phyloP scores from a whole-genome alignment of 2,329 filamentous ascomycete genomes.

The Grosmannia serpens region DNA sequence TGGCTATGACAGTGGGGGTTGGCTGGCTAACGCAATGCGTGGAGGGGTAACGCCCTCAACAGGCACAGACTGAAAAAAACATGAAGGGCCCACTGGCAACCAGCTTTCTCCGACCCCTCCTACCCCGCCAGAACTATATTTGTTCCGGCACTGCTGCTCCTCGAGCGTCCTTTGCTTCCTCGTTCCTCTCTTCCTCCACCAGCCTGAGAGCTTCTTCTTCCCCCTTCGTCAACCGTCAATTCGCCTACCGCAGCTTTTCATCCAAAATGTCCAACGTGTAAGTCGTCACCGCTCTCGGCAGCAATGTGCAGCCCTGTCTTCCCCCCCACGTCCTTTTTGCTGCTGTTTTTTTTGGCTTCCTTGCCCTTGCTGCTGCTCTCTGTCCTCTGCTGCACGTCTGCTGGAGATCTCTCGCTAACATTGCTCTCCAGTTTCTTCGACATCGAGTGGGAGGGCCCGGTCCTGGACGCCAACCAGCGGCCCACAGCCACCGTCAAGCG shows the following conservation, averaged over 20 bases:
- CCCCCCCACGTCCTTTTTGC: background rate
- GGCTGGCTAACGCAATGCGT: conserved; percentile 1
- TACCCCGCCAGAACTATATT: conserved; percentile 23
- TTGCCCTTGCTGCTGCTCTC: background rate
- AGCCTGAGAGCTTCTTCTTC: conserved; percentile 15
- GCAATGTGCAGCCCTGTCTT: conserved; percentile 4
- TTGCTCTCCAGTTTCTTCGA: conserved; percentile 52
- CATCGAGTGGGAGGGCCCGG: conserved; percentile 59
- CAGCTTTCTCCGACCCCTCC: conserved; percentile 26
- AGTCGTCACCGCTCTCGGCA: conserved; percentile 24
- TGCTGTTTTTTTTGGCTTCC: background rate
- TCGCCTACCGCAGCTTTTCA: conserved; percentile 20
- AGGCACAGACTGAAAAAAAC: background rate
- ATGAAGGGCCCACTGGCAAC: conserved; percentile 13
- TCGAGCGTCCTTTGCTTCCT: conserved; percentile 19
- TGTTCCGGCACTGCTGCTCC: conserved; percentile 20
- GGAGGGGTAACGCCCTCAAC: background rate
- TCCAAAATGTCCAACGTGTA: conserved; percentile 53
- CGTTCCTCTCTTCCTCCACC: conserved; percentile 14
- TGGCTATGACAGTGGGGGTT: background rate
- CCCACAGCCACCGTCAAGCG: conserved; percentile 45
- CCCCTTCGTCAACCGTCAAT: conserved; percentile 20
- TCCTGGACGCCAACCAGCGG: conserved; percentile 48
- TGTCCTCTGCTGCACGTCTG: too few relatives aligned
- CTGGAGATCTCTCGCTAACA: background rate